Percentiles rank a stretch among this genome's conserved stretches.
phyloP scores from a whole-genome alignment of 2,329 filamentous ascomycete species.

The Sporothrix mexicana region DNA sequence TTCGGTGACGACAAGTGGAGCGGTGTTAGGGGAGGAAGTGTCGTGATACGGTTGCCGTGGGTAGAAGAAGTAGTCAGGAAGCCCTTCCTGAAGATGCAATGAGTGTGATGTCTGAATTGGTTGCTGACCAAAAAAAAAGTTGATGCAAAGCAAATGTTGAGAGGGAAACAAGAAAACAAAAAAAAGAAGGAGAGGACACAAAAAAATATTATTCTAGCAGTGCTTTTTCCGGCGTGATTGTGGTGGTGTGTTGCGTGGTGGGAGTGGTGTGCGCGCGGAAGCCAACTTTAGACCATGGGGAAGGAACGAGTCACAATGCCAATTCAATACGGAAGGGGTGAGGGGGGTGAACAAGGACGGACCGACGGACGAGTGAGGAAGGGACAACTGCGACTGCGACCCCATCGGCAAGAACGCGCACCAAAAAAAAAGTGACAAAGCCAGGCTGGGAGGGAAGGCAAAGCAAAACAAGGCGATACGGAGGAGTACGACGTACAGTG shows the following conservation, averaged over 20 bases:
- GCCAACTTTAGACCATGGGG: conserved; percentile 28
- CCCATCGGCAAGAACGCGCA: background rate
- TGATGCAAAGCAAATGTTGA: conserved; percentile 24
- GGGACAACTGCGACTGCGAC: background rate
- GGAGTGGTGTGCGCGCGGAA: conserved; percentile 32
- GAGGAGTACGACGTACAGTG: background rate
- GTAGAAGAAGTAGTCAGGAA: background rate
- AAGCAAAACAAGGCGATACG: conserved; percentile 18
- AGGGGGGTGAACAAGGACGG: background rate
- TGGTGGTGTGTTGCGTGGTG: conserved; percentile 30
- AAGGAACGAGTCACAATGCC: conserved; percentile 28
- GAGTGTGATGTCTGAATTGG: conserved; percentile 11
- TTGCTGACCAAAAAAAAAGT: background rate
- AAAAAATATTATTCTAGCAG: conserved; percentile 32
- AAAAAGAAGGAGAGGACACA: conserved; percentile 22
- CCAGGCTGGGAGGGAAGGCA: conserved; percentile 1
- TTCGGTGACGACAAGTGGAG: conserved; percentile 25
- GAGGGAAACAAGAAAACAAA: background rate
- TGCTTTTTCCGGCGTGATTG: conserved; percentile 34
- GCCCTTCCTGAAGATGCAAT: background rate
- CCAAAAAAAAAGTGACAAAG: conserved; percentile 28
- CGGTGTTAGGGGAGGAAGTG: background rate
- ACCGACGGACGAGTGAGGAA: background rate
- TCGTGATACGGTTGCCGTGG: background rate
- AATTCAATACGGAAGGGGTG: conserved; percentile 22